A percentile compares a stretch with the other conserved stretches of the same genome.
Evolutionary conservation across 2,329 filamentous ascomycete genomes (phyloP).

Genomic region (Trichoderma simmonsii): DNA sequence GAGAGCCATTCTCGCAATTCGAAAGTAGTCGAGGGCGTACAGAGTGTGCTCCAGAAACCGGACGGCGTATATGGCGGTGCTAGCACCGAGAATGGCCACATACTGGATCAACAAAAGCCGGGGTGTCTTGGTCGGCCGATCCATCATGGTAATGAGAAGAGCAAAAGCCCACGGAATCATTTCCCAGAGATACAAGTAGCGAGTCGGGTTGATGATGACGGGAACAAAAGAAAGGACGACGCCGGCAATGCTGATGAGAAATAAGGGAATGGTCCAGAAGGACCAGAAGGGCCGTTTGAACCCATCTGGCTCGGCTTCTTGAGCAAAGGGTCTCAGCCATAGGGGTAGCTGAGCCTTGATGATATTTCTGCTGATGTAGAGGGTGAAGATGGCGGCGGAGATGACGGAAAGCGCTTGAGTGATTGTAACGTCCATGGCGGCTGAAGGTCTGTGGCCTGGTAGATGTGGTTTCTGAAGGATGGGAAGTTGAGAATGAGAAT

Average conservation of each 20-base stretch:
- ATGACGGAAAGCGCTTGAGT: conserved; percentile 24
- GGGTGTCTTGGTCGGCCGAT: conserved; percentile 42
- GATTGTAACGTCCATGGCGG: conserved; percentile 21
- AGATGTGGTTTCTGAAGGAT: neutral
- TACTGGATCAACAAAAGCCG: conserved; percentile 41
- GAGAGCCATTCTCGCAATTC: conserved; percentile 26
- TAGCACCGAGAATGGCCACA: conserved; percentile 32
- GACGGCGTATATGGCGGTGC: conserved; percentile 30
- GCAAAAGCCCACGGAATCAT: conserved; percentile 40
- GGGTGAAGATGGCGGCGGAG: conserved; percentile 30
- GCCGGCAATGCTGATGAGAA: conserved; percentile 33
- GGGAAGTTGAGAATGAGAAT: neutral
- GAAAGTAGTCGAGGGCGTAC: conserved; percentile 24
- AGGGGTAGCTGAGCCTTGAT: conserved; percentile 33
- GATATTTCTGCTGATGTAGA: conserved; percentile 29
- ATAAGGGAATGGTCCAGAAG: conserved; percentile 38
- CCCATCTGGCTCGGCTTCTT: conserved; percentile 31
- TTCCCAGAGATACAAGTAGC: conserved; percentile 32
- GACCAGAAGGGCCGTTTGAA: conserved; percentile 36
- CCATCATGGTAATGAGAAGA: conserved; percentile 36
- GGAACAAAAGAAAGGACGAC: conserved; percentile 33
- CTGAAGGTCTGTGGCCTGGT: neutral
- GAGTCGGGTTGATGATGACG: conserved; percentile 29
- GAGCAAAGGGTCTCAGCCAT: conserved; percentile 45
- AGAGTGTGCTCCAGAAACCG: conserved; percentile 29